These are phyloP conservation scores for Chamaecyparis obtusa DNA, from an alignment of 75 land plant genomes.

Conservation along the genomic window DNA sequence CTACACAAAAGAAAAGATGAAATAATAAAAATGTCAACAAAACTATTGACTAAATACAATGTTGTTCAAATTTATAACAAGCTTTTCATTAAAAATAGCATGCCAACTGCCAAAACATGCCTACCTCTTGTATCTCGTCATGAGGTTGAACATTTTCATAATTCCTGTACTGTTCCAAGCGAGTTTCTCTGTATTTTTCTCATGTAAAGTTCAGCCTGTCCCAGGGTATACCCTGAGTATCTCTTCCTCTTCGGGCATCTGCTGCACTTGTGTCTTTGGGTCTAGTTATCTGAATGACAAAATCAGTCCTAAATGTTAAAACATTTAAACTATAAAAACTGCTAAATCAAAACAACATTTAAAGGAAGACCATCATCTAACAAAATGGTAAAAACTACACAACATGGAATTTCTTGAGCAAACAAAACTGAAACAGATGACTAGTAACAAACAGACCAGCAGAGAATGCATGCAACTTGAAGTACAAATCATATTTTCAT, in stretches of 20 bases:
- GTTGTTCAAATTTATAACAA: not conserved
- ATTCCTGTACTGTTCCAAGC: conserved; percentile 86
- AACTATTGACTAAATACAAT: not conserved
- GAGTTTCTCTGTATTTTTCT: conserved; percentile 73
- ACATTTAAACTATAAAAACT: not conserved
- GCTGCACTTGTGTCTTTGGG: conserved; percentile 61
- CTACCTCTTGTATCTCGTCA: conserved; percentile 65
- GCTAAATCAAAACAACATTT: not conserved
- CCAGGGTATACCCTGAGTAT: conserved; percentile 97
- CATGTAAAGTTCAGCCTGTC: conserved; percentile 69
- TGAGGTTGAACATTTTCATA: conserved; percentile 78
- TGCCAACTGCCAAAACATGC: not conserved
- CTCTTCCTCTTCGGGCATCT: conserved; percentile 79
- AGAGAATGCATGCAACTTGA: not conserved
- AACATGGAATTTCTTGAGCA: not conserved
- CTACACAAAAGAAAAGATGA: conserved; percentile 26
- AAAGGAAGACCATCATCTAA: not conserved
- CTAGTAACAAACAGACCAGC: not conserved
- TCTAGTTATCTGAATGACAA: conserved; percentile 13
- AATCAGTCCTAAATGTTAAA: not conserved
- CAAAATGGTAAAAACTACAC: not conserved
- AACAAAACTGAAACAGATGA: not conserved
- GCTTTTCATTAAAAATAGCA: not conserved
- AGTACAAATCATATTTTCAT: too few relatives aligned
- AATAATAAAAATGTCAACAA: not conserved